phyloP scores from a whole-genome alignment of 805 yeast species.

The Ogataea corticis region DNA sequence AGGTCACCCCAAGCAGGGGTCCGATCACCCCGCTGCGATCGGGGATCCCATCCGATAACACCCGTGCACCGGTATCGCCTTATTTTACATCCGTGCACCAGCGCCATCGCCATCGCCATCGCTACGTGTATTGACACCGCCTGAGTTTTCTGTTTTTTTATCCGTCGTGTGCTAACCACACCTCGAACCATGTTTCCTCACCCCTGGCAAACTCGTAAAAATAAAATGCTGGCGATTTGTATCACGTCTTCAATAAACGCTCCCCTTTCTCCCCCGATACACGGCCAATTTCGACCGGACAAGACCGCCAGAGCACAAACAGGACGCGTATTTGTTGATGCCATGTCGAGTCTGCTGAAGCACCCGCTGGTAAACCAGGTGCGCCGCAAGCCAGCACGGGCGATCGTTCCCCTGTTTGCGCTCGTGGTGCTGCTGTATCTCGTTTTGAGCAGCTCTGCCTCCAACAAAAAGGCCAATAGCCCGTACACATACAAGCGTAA shows the following conservation, averaged over 20 bases:
- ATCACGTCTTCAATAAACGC: too few relatives aligned
- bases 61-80: not conserved
- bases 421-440: slow-evolving; percentile 43
- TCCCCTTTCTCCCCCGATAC: too few relatives aligned
- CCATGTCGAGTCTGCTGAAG: slow-evolving; percentile 8
- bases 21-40: slow-evolving; percentile 1
- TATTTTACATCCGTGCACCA: too few relatives aligned
- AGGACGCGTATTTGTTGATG: not conserved
- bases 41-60: not conserved
- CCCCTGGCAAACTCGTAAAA: too few relatives aligned
- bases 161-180: too few relatives aligned
- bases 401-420: slow-evolving; percentile 47
- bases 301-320: too few relatives aligned
- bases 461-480: slow-evolving; percentile 24
- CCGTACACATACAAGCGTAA: slow-evolving; percentile 45
- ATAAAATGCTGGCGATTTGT: too few relatives aligned
- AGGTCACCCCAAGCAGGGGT: not conserved
- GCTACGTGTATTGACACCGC: too few relatives aligned
- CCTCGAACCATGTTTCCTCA: too few relatives aligned
- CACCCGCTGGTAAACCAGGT: slow-evolving; percentile 46
- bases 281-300: too few relatives aligned
- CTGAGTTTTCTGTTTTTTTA: too few relatives aligned
- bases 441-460: slow-evolving; percentile 38
- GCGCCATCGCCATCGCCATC: too few relatives aligned
- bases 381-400: slow-evolving; percentile 59